A percentile compares a stretch with the other conserved stretches of the same genome.
Evolutionary conservation across 2,329 filamentous ascomycete genomes (phyloP).

Genomic region (Colletotrichum liaoningense): DNA sequence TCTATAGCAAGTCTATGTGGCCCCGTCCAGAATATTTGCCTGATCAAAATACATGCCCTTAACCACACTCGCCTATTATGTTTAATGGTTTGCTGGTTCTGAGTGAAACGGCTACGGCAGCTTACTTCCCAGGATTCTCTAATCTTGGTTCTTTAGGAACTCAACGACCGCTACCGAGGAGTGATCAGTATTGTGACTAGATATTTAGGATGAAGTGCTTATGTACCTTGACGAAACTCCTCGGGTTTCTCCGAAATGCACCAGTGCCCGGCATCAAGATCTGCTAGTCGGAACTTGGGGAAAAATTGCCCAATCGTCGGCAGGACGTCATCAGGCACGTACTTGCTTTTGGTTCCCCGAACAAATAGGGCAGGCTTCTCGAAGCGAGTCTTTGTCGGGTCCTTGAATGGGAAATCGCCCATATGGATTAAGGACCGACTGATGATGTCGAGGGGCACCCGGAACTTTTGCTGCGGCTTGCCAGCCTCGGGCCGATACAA

Average conservation of each 20-base stretch:
- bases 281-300: conserved; percentile 77
- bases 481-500: conserved; percentile 66
- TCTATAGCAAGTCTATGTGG: not conserved
- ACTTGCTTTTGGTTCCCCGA: conserved; percentile 79
- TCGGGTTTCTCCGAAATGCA: conserved; percentile 89
- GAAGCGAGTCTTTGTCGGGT: conserved; percentile 76
- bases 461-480: conserved; percentile 74
- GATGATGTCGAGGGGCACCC: conserved; percentile 81
- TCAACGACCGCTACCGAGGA: conserved; percentile 67
- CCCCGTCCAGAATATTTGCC: not conserved
- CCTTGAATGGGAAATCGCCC: conserved; percentile 88
- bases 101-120: not conserved
- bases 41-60: not conserved
- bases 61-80: not conserved
- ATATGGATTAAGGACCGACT: conserved; percentile 77
- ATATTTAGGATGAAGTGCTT: not conserved
- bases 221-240: conserved; percentile 78
- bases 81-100: not conserved
- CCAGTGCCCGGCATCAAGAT: conserved; percentile 88
- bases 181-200: conserved; percentile 12
- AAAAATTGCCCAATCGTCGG: conserved; percentile 87
- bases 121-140: conserved; percentile 38
- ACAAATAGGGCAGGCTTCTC: conserved; percentile 85
- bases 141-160: conserved; percentile 65
- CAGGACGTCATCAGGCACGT: conserved; percentile 83